Evolutionary conservation across 2,329 filamentous ascomycete species (phyloP).

Genomic region (Monosporascus ibericus): DNA sequence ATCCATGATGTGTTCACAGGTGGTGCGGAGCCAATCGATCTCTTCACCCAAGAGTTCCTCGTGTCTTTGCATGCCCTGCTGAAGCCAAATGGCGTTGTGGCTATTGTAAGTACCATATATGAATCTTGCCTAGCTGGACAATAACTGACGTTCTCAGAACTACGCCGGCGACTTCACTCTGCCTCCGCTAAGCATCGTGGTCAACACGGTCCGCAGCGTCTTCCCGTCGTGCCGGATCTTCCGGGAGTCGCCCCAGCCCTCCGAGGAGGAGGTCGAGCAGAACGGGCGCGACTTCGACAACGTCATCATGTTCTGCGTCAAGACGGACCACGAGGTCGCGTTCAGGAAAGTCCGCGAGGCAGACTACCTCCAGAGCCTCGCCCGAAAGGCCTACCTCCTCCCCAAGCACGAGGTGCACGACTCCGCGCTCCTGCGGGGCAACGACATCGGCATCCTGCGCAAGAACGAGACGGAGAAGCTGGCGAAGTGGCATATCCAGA

Average conservation of each 20-base stretch:
- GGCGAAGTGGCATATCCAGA: conserved; percentile 64
- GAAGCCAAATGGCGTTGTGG: conserved; percentile 73
- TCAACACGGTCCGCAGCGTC: conserved; percentile 73
- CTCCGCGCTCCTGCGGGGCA: conserved; percentile 38
- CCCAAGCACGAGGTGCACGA: conserved; percentile 65
- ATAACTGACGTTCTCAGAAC: conserved; percentile 51
- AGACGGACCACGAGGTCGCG: conserved; percentile 41
- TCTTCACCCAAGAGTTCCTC: conserved; percentile 87
- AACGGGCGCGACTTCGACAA: conserved; percentile 75
- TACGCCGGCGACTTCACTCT: conserved; percentile 85
- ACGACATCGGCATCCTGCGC: conserved; percentile 48
- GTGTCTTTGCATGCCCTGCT: conserved; percentile 64
- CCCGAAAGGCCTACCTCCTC: conserved; percentile 62
- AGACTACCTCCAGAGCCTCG: conserved; percentile 69
- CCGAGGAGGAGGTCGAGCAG: conserved; percentile 39
- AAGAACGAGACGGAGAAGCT: conserved; percentile 61
- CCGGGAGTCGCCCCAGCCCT: conserved; percentile 61
- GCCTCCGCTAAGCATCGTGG: conserved; percentile 68
- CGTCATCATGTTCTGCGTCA: conserved; percentile 91
- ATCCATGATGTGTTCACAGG: conserved; percentile 98
- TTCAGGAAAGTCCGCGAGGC: conserved; percentile 61
- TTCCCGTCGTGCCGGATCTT: conserved; percentile 92
- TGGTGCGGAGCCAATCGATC: conserved; percentile 78
- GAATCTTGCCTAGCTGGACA: too few species aligned
- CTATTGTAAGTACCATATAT: conserved; percentile 58